A percentile compares a stretch with the other conserved stretches of the same genome.
Conservation (phyloP, 2,329 filamentous ascomycete genomes). For the Furcasterigmium furcatum region DNA sequence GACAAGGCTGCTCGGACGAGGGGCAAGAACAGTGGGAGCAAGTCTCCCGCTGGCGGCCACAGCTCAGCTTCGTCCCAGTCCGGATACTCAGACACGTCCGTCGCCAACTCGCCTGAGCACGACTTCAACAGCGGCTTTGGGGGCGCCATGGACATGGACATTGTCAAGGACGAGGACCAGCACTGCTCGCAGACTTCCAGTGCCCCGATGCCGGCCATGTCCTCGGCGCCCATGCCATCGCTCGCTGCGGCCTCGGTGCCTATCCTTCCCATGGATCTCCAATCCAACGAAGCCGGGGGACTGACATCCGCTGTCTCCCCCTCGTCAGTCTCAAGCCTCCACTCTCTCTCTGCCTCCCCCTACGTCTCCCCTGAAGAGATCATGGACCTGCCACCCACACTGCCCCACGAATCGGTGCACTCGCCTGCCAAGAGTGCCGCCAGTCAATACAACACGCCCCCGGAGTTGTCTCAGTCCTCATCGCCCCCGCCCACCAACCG, state of each 20-base stretch:
- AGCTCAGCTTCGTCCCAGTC: conserved; percentile 48
- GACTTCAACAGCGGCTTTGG: conserved; percentile 39
- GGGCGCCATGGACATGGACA: conserved; percentile 32
- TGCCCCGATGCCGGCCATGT: conserved; percentile 26
- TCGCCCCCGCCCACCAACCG: conserved; percentile 46
- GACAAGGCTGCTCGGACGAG: conserved; percentile 56
- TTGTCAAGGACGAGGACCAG: conserved; percentile 20
- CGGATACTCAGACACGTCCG: conserved; percentile 54
- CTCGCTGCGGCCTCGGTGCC: conserved; percentile 15
- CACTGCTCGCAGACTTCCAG: background rate
- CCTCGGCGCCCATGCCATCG: conserved; percentile 41
- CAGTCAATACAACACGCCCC: conserved; percentile 55
- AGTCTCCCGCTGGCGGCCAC: conserved; percentile 38
- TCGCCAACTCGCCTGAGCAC: conserved; percentile 47
- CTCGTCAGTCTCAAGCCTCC: conserved; percentile 28
- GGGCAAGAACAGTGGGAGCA: conserved; percentile 42
- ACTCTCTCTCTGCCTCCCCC: conserved; percentile 40
- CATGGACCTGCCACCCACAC: conserved; percentile 25
- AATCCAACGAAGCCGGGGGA: conserved; percentile 6
- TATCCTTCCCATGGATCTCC: conserved; percentile 16
- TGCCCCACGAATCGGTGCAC: conserved; percentile 17
- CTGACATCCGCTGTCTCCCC: conserved; percentile 30
- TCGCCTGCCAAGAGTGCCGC: conserved; percentile 48
- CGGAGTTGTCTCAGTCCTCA: conserved; percentile 58
- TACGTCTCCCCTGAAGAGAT: conserved; percentile 47